Conservation (phyloP, 2,329 filamentous ascomycete genomes). For the Pseudocercospora ulei region DNA sequence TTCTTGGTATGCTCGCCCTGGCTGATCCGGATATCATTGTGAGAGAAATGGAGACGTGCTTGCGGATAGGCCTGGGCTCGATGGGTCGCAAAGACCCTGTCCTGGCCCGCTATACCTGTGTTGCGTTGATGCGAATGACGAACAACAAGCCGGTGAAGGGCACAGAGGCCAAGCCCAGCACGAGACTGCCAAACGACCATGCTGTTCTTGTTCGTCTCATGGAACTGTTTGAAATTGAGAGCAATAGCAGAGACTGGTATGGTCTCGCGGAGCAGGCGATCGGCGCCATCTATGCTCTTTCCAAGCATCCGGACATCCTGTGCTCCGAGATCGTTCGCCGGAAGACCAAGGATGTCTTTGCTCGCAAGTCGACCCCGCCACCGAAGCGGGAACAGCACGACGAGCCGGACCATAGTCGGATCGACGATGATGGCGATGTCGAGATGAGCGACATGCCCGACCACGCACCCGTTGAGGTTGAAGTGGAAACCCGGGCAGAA, state of each 20-base stretch:
- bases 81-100: slow-evolving; percentile 74
- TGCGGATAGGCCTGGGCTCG: slow-evolving; percentile 75
- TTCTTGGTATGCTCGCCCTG: slow-evolving; percentile 89
- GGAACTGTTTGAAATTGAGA: slow-evolving; percentile 72
- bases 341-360: slow-evolving; percentile 76
- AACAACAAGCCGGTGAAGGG: slow-evolving; percentile 71
- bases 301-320: slow-evolving; percentile 85
- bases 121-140: slow-evolving; percentile 83
- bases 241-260: slow-evolving; percentile 85
- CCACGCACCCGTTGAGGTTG: slow-evolving; percentile 22
- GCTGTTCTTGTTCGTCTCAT: slow-evolving; percentile 73
- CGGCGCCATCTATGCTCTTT: slow-evolving; percentile 84
- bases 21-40: slow-evolving; percentile 89
- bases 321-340: slow-evolving; percentile 83
- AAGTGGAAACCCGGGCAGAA: slow-evolving; percentile 22
- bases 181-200: slow-evolving; percentile 82
- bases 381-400: slow-evolving; percentile 26
- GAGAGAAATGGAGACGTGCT: slow-evolving; percentile 87
- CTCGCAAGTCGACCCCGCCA: slow-evolving; percentile 41
- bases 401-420: slow-evolving; percentile 24
- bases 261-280: slow-evolving; percentile 94
- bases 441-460: slow-evolving; percentile 35
- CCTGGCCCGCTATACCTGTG: slow-evolving; percentile 88
- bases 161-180: slow-evolving; percentile 53
- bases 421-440: slow-evolving; percentile 33